These are phyloP conservation scores for Pythium folliculosum DNA, from an alignment of 352 stramenopile species.

Conservation along the genomic window DNA sequence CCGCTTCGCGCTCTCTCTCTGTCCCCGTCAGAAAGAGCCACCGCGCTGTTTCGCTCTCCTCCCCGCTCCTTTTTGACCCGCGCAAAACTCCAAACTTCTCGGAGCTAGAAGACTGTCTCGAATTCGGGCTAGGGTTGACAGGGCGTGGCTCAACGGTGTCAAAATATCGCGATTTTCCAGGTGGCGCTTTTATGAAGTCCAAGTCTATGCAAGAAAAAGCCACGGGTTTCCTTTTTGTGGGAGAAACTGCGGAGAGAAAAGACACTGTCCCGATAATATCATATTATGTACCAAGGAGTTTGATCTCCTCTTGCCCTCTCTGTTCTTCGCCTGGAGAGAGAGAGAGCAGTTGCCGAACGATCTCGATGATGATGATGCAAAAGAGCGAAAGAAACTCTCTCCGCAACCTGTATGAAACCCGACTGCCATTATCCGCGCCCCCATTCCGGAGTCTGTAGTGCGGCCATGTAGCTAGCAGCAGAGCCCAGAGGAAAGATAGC, in stretches of 20 bases:
- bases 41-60: constrained; percentile 10
- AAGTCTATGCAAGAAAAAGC: constrained; percentile 12
- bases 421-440: neutral
- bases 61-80: constrained; percentile 1
- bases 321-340: constrained; percentile 19
- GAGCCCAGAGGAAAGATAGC: neutral
- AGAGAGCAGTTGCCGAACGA: constrained; percentile 5
- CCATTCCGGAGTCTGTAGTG: neutral
- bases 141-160: constrained; percentile 5
- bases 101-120: constrained; percentile 5
- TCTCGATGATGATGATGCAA: constrained; percentile 6
- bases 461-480: neutral
- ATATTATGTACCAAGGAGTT: neutral
- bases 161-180: constrained; percentile 16
- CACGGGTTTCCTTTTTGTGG: constrained; percentile 1
- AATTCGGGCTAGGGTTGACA: constrained; percentile 10
- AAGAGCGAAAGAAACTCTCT: constrained; percentile 4
- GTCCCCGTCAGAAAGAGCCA: constrained; percentile 23
- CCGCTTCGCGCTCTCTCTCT: constrained; percentile 19
- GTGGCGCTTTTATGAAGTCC: constrained; percentile 5
- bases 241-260: constrained; percentile 11
- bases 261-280: neutral
- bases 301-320: neutral
- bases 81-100: neutral
- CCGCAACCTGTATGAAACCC: neutral